Evolutionary conservation across 257 asterid genomes (phyloP).

Genomic region (Primulina eburnea): DNA sequence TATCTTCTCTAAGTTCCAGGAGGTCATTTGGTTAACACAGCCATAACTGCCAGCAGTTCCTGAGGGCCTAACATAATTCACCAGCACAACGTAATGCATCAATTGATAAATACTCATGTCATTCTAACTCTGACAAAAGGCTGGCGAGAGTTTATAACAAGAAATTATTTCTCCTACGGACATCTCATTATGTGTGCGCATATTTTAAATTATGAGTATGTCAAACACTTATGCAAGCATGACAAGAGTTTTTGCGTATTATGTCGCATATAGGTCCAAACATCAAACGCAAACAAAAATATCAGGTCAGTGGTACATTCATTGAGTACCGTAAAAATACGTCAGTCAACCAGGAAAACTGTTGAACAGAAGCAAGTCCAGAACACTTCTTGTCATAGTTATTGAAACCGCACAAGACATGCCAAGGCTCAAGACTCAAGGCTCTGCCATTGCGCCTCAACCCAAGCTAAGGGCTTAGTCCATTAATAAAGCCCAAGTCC

Average conservation of each 20-base stretch:
- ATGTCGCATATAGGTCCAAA: background rate
- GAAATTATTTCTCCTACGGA: background rate
- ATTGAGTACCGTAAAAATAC: background rate
- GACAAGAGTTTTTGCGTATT: background rate
- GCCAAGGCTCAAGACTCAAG: background rate
- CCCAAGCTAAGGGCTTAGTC: background rate
- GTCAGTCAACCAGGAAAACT: background rate
- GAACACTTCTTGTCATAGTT: background rate
- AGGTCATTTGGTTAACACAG: background rate
- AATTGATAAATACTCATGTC: background rate
- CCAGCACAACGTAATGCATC: background rate
- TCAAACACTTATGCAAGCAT: slow-evolving; percentile 4
- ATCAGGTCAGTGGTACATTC: slow-evolving; percentile 1
- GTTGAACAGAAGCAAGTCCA: too few relatives aligned
- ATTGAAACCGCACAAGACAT: background rate
- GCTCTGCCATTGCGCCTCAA: background rate
- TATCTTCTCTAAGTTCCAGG: slow-evolving; percentile 8
- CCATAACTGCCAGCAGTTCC: background rate
- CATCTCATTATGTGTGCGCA: background rate
- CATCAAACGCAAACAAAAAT: background rate
- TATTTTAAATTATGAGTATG: background rate
- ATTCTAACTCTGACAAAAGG: background rate
- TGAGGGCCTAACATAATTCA: background rate
- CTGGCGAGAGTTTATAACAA: background rate
- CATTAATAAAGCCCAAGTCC: background rate